Conservation (phyloP, 2,329 filamentous ascomycete genomes). For the Fusarium penzigii region DNA sequence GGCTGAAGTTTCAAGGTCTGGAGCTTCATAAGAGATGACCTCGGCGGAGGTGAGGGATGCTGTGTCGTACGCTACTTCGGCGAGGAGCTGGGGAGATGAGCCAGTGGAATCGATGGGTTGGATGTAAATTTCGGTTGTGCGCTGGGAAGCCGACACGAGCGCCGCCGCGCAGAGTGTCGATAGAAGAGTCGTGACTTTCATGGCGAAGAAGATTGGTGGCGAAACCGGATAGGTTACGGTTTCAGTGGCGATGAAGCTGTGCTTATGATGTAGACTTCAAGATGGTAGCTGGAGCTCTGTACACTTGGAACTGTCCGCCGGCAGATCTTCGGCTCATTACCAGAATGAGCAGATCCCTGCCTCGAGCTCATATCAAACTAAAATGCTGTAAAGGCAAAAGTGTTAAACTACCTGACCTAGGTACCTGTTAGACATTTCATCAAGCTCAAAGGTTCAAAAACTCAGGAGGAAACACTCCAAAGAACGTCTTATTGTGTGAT, state of each 20-base stretch:
- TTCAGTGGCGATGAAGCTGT: constrained; percentile 4
- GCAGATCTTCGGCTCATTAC: not conserved
- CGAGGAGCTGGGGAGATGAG: constrained; percentile 46
- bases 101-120: constrained; percentile 47
- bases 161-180: constrained; percentile 45
- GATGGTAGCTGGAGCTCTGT: not conserved
- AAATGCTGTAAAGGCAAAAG: too few relatives aligned
- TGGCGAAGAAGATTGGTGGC: constrained; percentile 25
- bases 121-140: constrained; percentile 54
- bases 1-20: constrained; percentile 48
- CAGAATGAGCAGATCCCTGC: not conserved
- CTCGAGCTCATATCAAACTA: too few relatives aligned
- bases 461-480: not conserved
- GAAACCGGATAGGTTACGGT: not conserved
- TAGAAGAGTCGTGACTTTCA: constrained; percentile 45
- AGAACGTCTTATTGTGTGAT: not conserved
- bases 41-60: constrained; percentile 45
- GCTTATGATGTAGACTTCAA: not conserved
- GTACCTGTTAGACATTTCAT: too few relatives aligned
- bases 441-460: not conserved
- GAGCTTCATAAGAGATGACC: constrained; percentile 57
- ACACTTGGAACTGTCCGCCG: not conserved
- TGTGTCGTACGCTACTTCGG: constrained; percentile 57
- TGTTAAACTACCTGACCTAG: too few relatives aligned
- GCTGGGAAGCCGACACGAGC: constrained; percentile 41